A percentile compares a stretch with the other conserved stretches of the same genome.
These are phyloP conservation scores for Spinacia oleracea DNA, from an alignment of 179 eudicot genomes.

Conservation along the genomic window DNA sequence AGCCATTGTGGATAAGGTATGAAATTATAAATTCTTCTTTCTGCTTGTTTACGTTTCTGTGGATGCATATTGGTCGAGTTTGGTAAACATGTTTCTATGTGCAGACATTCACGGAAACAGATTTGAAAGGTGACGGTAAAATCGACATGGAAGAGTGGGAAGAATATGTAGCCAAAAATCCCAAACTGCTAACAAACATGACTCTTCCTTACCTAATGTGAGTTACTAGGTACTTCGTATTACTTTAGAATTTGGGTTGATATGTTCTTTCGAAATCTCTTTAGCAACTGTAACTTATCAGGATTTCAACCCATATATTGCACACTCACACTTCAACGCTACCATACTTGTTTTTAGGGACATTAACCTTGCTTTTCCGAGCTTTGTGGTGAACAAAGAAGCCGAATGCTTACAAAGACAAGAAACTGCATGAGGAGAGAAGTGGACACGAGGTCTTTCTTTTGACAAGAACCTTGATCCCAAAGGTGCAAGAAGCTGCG, in stretches of 20 bases:
- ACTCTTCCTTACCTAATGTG: conserved; percentile 61
- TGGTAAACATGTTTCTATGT: neutral
- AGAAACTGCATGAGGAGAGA: conserved; percentile 8
- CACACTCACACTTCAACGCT: neutral
- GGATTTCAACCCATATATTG: neutral
- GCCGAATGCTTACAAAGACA: conserved; percentile 13
- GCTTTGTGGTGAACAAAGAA: conserved; percentile 41
- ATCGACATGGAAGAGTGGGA: conserved; percentile 75
- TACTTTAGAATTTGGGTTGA: neutral
- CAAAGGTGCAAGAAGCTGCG: neutral
- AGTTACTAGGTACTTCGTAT: too few relatives aligned
- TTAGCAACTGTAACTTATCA: neutral
- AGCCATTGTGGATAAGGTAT: conserved; percentile 59
- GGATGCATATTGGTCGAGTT: neutral
- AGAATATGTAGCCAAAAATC: conserved; percentile 50
- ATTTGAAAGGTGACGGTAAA: conserved; percentile 59
- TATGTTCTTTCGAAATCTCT: neutral
- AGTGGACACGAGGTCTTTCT: neutral
- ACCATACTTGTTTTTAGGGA: conserved; percentile 40
- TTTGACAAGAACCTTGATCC: neutral
- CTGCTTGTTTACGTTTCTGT: neutral
- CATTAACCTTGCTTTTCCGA: conserved; percentile 58
- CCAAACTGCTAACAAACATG: conserved; percentile 62
- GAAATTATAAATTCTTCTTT: neutral
- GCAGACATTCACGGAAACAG: conserved; percentile 64